Percentiles rank a stretch among this genome's conserved stretches.
Conservation (phyloP, 129 eudicot genomes). For the Arctium minus region DNA sequence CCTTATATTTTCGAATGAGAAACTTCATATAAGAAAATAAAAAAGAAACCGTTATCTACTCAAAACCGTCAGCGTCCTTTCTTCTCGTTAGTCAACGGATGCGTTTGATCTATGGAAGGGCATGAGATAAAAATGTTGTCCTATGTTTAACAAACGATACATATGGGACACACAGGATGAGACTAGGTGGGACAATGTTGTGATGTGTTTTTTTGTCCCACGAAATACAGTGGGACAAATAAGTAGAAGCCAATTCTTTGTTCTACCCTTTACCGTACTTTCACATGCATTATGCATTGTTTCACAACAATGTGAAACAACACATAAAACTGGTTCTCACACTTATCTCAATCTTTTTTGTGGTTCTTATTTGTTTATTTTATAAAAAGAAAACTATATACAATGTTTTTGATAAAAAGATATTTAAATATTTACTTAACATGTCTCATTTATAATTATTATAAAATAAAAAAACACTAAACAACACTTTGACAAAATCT, state of each 20-base stretch:
- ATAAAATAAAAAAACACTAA: not conserved
- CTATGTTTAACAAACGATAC: not conserved
- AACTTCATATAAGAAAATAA: not conserved
- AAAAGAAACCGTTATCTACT: not conserved
- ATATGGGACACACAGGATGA: not conserved
- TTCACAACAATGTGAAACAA: no score
- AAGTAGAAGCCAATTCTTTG: no score
- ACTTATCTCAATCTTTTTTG: not conserved
- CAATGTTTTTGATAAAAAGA: not conserved
- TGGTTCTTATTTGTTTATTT: not conserved
- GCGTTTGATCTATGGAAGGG: not conserved
- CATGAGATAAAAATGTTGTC: not conserved
- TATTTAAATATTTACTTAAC: no score
- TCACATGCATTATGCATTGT: not conserved
- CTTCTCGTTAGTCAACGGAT: not conserved
- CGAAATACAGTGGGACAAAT: no score
- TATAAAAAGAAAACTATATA: not conserved
- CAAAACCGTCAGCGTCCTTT: not conserved
- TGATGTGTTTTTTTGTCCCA: not conserved
- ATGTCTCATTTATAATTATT: not conserved
- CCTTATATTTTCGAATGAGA: not conserved
- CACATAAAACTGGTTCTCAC: no score
- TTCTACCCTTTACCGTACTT: not conserved
- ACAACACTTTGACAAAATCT: not conserved
- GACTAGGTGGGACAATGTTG: not conserved